Base-by-base conservation (phyloP, 163 green algal species). In the Scenedesmus sp. region DNA sequence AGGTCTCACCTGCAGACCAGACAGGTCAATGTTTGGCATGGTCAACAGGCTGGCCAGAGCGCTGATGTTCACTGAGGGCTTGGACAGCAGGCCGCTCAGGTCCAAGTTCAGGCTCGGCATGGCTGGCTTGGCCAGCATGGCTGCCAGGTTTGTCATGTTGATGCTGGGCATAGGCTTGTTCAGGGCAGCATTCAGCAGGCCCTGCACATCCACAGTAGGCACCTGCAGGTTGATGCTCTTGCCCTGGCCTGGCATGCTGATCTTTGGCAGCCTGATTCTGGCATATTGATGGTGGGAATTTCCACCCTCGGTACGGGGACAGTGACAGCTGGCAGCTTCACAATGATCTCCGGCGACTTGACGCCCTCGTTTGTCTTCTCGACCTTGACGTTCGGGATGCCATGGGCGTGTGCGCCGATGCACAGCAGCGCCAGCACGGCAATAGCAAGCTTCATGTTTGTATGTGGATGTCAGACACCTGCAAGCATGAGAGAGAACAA, bases 351-450 rank as follows among this genome's bases (percentile, higher is more conserved):
- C 0, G 81, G 78, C 78, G 40, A 59, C 22, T 83, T 49, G 73
- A 49, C 73, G 73, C 73, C 73, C 37, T 46, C 40, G 73, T 56
- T 84, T n/a, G 40, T 84, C 78, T 51, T 53, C 35, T 84, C 22
- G 22, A 53, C 33, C 3, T 9, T 42, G 10, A 53, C 78, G 24
- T n/a, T 51, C 2, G 65, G 65, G 30, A 76, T 76, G 65, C 65
- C 65, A 76, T 76, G 65, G 6, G 65, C 65, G 65, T 76, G 65
- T 76, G 51, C 51, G 30, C 70, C 70, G 30, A 84, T 30, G 85
- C 72, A 90, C 51, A 90, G 85, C 72, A 90, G 72, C 24, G 49
- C 85, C 37, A 90, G 85, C 85, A 90, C 46, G 59, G 85, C 72
- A 24, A 90, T 26, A 12, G 85, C 30, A 16, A 84, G 70, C 85